Evolutionary conservation across 257 asterid genomes (phyloP), one percentile per base, ranked within the genome.

Genomic region (Petunia axillaris): DNA sequence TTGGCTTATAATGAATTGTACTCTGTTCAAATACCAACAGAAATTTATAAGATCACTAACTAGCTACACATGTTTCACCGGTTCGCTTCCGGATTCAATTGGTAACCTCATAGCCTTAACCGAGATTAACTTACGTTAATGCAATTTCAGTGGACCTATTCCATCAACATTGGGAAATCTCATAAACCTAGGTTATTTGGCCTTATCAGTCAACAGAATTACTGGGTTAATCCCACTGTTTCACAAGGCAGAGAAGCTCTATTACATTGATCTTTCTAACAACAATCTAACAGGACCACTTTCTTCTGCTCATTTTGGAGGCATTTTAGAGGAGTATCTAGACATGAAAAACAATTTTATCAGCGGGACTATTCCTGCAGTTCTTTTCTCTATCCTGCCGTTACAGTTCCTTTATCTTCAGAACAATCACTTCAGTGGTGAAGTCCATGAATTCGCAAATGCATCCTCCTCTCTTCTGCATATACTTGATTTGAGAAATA

Each of bases 1-100:
- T 71, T 92, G 81, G 91, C 93, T 6, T 8, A n/a, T 79, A 93
- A 91, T 86, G 1, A 3, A 60, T 89, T 91, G 79, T 40, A 41
- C 25, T 2, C 50, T n/a, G 13, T 53, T 4, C 78, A 16, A 48
- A 88, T 93, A 70, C 97, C 95, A 6, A 77, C 8, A 54, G 84
- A 87, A 2, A 75, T 91, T 80, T 74, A 43, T 25, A 82, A 78
- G 68, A 84, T 89, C 7, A 81, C 86, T 4, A 85, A 81, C 74
- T n/a, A n/a, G n/a, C n/a, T n/a, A n/a, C n/a, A n/a, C n/a, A n/a
- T n/a, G n/a, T n/a, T n/a, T n/a, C n/a, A n/a, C n/a, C n/a, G n/a
- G n/a, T n/a, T n/a, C n/a, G n/a, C n/a, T n/a, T n/a, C n/a, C n/a
- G n/a, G n/a, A n/a, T n/a, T n/a, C n/a, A n/a, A n/a, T n/a, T n/a